Conservation (phyloP, 2,329 filamentous ascomycete species). For the Aspergillus floridensis region DNA sequence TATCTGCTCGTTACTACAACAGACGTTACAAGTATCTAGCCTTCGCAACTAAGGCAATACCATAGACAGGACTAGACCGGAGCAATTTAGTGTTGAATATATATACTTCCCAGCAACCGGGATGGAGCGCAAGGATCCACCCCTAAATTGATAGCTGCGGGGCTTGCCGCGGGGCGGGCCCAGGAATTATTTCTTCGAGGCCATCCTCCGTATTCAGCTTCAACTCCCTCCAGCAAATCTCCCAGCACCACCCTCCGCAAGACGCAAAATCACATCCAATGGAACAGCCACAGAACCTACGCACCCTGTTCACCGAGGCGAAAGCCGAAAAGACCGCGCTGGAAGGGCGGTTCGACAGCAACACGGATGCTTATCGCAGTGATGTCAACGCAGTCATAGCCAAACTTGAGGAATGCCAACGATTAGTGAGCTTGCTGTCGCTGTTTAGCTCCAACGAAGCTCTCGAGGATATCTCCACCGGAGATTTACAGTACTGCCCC, state of each 20-base stretch:
- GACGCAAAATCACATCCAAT: conserved; percentile 29
- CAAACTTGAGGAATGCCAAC: conserved; percentile 70
- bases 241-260: neutral
- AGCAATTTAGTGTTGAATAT: too few species aligned
- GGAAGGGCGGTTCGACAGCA: conserved; percentile 63
- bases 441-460: conserved; percentile 90
- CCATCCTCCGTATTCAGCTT: conserved; percentile 6
- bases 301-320: conserved; percentile 54
- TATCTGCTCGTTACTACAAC: too few species aligned
- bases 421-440: conserved; percentile 66
- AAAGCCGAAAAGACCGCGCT: conserved; percentile 57
- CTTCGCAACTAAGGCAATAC: neutral
- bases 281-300: conserved; percentile 54
- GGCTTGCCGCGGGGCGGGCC: conserved; percentile 14
- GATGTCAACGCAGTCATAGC: conserved; percentile 65
- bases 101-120: neutral
- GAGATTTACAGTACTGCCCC: conserved; percentile 67
- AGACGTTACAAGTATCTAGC: neutral
- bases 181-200: conserved; percentile 15
- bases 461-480: conserved; percentile 79
- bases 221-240: conserved; percentile 4
- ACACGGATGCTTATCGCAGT: conserved; percentile 64
- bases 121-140: neutral
- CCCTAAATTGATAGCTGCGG: neutral
- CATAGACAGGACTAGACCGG: too few species aligned